Evolutionary conservation across 2,329 filamentous ascomycete genomes (phyloP).

Genomic region (Nothophoma quercina): DNA sequence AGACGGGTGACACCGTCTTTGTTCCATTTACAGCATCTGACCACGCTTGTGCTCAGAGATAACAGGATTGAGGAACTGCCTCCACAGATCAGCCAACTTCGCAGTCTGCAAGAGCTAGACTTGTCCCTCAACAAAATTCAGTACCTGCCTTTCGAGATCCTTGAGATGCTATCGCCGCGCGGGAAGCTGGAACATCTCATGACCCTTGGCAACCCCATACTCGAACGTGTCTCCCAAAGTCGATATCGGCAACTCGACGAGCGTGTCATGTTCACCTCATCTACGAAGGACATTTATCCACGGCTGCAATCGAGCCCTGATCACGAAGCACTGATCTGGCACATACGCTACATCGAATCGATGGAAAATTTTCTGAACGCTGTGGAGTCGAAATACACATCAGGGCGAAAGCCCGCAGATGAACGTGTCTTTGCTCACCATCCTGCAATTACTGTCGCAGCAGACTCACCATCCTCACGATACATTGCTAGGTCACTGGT

Average conservation of each 20-base stretch:
- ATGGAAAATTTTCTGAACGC: constrained; percentile 17
- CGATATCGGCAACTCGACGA: constrained; percentile 8
- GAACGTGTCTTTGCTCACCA: constrained; percentile 21
- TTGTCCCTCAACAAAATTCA: constrained; percentile 33
- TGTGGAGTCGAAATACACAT: constrained; percentile 4
- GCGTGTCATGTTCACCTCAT: constrained; percentile 2
- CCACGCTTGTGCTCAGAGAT: constrained; percentile 29
- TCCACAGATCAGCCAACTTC: constrained; percentile 31
- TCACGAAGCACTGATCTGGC: constrained; percentile 23
- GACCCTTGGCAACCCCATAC: constrained; percentile 24
- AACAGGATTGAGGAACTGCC: constrained; percentile 41
- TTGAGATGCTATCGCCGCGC: constrained; percentile 25
- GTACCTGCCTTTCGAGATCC: constrained; percentile 37
- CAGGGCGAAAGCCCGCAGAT: background rate
- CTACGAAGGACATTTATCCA: constrained; percentile 1
- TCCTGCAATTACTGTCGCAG: constrained; percentile 6
- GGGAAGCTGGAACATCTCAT: constrained; percentile 24
- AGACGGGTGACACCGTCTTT: constrained; percentile 29
- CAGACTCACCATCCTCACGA: constrained; percentile 5
- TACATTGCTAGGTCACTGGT: constrained; percentile 30
- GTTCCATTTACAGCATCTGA: constrained; percentile 38
- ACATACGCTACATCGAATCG: constrained; percentile 26
- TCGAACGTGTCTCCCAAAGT: constrained; percentile 14
- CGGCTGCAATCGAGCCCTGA: constrained; percentile 3
- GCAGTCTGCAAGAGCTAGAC: constrained; percentile 30